Conservation (phyloP, 164 flowering plant genomes). For the Macadamia integrifolia region DNA sequence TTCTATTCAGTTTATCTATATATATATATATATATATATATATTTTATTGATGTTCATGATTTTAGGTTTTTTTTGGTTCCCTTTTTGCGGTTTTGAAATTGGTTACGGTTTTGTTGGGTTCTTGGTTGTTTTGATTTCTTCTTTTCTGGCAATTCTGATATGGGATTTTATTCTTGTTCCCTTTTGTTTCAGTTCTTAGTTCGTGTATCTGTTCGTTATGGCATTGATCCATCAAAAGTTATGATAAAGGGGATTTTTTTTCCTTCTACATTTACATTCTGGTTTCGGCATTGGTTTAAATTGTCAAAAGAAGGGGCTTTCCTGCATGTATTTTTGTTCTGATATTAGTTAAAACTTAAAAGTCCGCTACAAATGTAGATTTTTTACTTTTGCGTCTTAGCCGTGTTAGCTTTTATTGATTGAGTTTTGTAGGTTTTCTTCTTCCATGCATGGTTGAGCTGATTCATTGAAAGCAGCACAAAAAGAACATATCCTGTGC, state of each 20-base stretch:
- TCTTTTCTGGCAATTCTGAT: too few relatives aligned
- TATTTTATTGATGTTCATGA: neutral
- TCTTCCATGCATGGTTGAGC: too few relatives aligned
- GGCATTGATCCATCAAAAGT: neutral
- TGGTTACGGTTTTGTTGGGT: neutral
- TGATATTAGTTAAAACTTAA: too few relatives aligned
- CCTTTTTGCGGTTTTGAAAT: neutral
- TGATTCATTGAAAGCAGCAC: too few relatives aligned
- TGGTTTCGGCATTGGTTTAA: neutral
- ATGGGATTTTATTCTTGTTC: neutral
- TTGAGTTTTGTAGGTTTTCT: neutral
- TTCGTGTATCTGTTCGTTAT: neutral
- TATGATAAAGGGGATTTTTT: neutral
- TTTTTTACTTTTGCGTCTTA: too few relatives aligned
- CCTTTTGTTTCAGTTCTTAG: neutral
- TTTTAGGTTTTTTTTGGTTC: neutral
- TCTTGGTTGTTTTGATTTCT: neutral
- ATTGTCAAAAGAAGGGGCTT: neutral
- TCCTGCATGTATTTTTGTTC: too few relatives aligned
- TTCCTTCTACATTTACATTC: neutral
- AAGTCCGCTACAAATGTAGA: too few relatives aligned
- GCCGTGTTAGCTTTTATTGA: neutral
- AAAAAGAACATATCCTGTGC: too few relatives aligned
- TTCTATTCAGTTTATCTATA: neutral
- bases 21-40: too few relatives aligned